Evolutionary conservation across 2,329 filamentous ascomycete genomes (phyloP).

Genomic region (Paecilomyces sp.): DNA sequence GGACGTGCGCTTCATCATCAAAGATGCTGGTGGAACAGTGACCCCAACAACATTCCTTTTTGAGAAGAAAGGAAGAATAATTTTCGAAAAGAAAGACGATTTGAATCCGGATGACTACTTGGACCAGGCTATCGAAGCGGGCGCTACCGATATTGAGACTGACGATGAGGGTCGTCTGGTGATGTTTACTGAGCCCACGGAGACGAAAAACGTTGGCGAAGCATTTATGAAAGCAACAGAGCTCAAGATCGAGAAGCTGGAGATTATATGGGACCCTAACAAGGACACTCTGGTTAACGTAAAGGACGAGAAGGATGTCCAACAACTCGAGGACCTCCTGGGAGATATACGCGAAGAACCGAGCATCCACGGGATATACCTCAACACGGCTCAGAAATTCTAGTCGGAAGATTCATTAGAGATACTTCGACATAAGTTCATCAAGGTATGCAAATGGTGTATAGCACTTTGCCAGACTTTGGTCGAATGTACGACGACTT

Average conservation of each 20-base stretch:
- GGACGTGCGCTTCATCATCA: conserved; percentile 65
- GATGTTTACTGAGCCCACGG: conserved; percentile 61
- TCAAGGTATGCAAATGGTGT: not conserved
- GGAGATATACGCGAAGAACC: conserved; percentile 52
- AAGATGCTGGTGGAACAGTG: conserved; percentile 60
- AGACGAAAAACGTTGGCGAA: conserved; percentile 58
- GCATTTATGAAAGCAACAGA: conserved; percentile 56
- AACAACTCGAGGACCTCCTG: conserved; percentile 54
- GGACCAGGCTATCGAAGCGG: conserved; percentile 76
- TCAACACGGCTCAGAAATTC: conserved; percentile 48
- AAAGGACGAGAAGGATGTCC: conserved; percentile 49
- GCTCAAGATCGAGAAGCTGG: conserved; percentile 63
- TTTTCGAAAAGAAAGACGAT: conserved; percentile 56
- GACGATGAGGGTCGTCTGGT: conserved; percentile 64
- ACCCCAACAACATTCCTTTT: conserved; percentile 81
- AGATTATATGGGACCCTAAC: conserved; percentile 81
- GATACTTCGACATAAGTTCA: not conserved
- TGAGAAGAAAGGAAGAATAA: conserved; percentile 66
- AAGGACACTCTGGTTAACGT: conserved; percentile 66
- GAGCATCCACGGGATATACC: conserved; percentile 72
- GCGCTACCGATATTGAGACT: conserved; percentile 51
- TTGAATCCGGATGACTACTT: conserved; percentile 63
- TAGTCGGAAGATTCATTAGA: conserved; percentile 3
- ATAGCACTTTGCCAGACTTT: not conserved
- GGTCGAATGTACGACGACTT: not conserved